phyloP scores from a whole-genome alignment of 352 stramenopile genomes.

The Phytophthora sojae region DNA sequence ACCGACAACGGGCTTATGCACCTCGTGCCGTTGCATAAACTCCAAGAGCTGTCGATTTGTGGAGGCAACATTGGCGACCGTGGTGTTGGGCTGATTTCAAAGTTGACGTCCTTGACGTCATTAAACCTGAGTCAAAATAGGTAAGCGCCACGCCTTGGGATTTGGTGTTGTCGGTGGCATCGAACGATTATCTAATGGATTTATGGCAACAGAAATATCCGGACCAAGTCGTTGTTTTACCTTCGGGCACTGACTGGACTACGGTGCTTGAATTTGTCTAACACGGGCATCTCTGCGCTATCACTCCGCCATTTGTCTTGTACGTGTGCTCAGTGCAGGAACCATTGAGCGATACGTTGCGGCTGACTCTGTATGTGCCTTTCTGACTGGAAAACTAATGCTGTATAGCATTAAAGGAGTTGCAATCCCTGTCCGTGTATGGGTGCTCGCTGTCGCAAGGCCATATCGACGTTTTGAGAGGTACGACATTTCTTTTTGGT shows the following conservation, averaged over 20 bases:
- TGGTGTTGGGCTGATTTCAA: slow-evolving; percentile 79
- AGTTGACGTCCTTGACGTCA: slow-evolving; percentile 73
- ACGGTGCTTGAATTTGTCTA: slow-evolving; percentile 78
- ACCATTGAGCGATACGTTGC: background rate
- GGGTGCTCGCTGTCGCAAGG: slow-evolving; percentile 53
- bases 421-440: slow-evolving; percentile 67
- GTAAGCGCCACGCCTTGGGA: slow-evolving; percentile 21
- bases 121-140: slow-evolving; percentile 88
- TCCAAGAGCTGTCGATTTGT: slow-evolving; percentile 76
- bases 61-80: slow-evolving; percentile 72
- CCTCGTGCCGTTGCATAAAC: slow-evolving; percentile 51
- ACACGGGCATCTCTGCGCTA: slow-evolving; percentile 70
- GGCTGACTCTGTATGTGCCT: background rate
- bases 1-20: slow-evolving; percentile 78
- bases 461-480: slow-evolving; percentile 66
- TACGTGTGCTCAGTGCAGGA: slow-evolving; percentile 31
- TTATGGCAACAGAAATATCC: slow-evolving; percentile 63
- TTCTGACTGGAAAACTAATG: background rate
- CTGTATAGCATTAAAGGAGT: slow-evolving; percentile 54
- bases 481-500: slow-evolving; percentile 22
- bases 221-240: slow-evolving; percentile 67
- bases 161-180: too few relatives aligned
- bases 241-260: slow-evolving; percentile 66
- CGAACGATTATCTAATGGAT: background rate
- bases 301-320: slow-evolving; percentile 78